A percentile compares a stretch with the other conserved stretches of the same genome.
Conservation (phyloP, 768 basidiomycete genomes). For the Hericium alpestre region DNA sequence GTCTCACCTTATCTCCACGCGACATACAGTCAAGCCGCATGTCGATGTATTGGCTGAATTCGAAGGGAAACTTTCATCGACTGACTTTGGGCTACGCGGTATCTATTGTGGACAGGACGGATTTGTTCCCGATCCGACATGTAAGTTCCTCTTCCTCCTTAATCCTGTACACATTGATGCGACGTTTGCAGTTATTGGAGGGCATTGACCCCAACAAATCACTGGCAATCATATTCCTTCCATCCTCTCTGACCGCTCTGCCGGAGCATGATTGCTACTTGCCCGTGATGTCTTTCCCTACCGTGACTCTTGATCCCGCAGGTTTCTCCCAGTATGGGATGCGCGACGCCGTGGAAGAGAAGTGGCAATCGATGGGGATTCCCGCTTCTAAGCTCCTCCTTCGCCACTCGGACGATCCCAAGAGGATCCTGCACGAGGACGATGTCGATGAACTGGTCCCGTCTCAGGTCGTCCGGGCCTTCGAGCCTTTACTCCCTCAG, state of each 20-base stretch:
- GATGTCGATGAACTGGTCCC: conserved; percentile 8
- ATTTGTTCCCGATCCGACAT: conserved; percentile 2
- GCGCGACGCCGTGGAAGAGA: conserved; percentile 21
- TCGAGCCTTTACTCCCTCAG: conserved; percentile 10
- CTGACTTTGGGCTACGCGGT: conserved; percentile 22
- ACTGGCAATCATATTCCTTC: conserved; percentile 60
- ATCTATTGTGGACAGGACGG: conserved; percentile 29
- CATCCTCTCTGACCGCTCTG: conserved; percentile 28
- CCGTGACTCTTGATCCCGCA: conserved; percentile 15
- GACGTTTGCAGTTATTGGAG: conserved; percentile 30
- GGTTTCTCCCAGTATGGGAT: conserved; percentile 10
- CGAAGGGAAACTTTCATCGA: conserved; percentile 19
- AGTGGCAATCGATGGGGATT: conserved; percentile 21
- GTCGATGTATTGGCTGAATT: conserved; percentile 14
- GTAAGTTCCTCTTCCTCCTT: conserved; percentile 1
- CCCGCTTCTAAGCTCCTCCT: conserved; percentile 17
- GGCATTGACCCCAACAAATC: conserved; percentile 37
- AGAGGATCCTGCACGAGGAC: conserved; percentile 6
- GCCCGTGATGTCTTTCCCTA: conserved; percentile 33
- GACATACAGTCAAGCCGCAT: conserved; percentile 14
- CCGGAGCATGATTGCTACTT: conserved; percentile 42
- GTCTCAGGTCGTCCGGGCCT: conserved; percentile 7
- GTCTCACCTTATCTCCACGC: conserved; percentile 15
- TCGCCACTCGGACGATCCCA: conserved; percentile 19
- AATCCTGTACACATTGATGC: conserved; percentile 31